Conservation (phyloP, 768 basidiomycete genomes). For the Rhizopogon salebrosus region DNA sequence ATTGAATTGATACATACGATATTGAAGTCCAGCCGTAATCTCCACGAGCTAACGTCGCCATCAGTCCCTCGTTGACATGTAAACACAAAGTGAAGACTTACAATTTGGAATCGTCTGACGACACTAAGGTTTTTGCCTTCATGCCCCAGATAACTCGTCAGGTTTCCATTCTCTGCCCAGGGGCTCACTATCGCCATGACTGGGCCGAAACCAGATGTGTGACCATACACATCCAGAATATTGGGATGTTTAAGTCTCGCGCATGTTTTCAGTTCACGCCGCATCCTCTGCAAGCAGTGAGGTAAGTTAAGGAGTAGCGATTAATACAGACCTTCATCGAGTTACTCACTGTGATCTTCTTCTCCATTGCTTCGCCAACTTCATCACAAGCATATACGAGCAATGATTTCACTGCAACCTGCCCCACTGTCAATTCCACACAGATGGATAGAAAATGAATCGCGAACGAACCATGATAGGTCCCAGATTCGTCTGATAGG, state of each 20-base stretch:
- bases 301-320: too few species aligned
- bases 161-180: conserved; percentile 12
- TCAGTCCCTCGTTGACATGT: background rate
- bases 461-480: background rate
- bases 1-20: background rate
- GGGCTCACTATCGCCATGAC: conserved; percentile 17
- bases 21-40: background rate
- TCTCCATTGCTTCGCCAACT: background rate
- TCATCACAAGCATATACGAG: background rate
- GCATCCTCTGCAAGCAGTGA: conserved; percentile 8
- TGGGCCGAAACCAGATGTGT: conserved; percentile 15
- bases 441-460: background rate
- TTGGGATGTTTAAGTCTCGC: conserved; percentile 13
- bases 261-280: conserved; percentile 17
- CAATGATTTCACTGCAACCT: conserved; percentile 1
- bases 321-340: background rate
- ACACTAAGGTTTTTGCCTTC: background rate
- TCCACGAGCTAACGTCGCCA: background rate
- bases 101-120: conserved; percentile 11
- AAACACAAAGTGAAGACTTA: conserved; percentile 1
- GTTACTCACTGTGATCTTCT: background rate
- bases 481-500: background rate
- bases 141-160: conserved; percentile 10
- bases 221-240: conserved; percentile 13
- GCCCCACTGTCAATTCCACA: background rate